Evolutionary conservation across 352 stramenopile genomes (phyloP), one percentile per base, ranked within the genome.

Genomic region (Bremia lactucae): DNA sequence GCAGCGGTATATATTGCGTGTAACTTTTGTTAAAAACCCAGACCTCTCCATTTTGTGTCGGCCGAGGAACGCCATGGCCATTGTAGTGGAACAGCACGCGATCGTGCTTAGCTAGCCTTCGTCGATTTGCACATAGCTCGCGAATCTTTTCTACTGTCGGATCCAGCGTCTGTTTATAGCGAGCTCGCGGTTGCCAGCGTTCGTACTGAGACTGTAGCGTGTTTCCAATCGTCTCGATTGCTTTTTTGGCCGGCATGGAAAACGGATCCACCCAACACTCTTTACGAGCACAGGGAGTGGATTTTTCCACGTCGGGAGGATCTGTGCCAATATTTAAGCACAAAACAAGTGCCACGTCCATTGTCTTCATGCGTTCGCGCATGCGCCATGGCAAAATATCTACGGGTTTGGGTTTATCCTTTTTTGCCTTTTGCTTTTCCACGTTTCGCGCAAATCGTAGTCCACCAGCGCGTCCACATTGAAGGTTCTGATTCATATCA

Each of bases 21-120:
- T 98, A 98, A 59, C 94, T 95, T 69, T 97, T 97, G 72, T 99
- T 98, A 63, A 99, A 99, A 15, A 99, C 88, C 96, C 96, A 99
- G 40, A 99, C 91, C 58, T 99, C 96, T 26, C 96, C 96, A 63
- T 97, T 97, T 8, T 74, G 65, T 6, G 95, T 98, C 15, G 88
- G 95, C n/a, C 89, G 64, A 21, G 96, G 96, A 14, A 99, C 96
- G 29, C 97, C 97, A 63, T 99, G 96, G 39, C 96, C 96, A 68
- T 99, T 99, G 77, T 99, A 99, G 70, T 99, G 97, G 44, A 99
- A 93, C 14, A 99, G 55, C 14, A 99, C 80, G 36, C 96, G 74
- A 57, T 98, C 94, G 42, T 82, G 54, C 49, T 95, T 95, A 11
- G 95, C 95, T 36, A 89, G 71, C 36, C 90, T 72, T 18, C 96